phyloP scores from a whole-genome alignment of 2,329 filamentous ascomycete species.

The Apiospora phragmitis region DNA sequence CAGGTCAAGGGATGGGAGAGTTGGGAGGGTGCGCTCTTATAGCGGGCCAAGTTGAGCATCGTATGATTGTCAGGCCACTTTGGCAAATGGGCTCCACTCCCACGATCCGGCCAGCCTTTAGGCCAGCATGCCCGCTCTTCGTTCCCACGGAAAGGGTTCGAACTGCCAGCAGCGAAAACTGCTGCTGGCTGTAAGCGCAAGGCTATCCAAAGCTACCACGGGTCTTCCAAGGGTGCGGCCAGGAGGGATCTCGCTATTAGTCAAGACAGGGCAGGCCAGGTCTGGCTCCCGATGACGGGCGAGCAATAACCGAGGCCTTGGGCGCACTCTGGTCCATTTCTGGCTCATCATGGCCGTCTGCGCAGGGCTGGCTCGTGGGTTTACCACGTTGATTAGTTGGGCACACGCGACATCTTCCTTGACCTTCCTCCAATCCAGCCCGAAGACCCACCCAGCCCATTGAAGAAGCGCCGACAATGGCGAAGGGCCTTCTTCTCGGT shows the following conservation, averaged over 20 bases:
- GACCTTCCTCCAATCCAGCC: slow-evolving; percentile 2
- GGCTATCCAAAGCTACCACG: background rate
- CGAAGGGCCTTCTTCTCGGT: slow-evolving; percentile 4
- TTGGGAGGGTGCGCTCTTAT: slow-evolving; percentile 1
- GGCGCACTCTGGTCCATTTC: background rate
- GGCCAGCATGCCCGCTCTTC: background rate
- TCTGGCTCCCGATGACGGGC: background rate
- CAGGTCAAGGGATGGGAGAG: background rate
- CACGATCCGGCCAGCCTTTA: background rate
- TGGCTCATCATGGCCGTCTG: background rate
- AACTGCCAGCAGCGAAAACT: background rate
- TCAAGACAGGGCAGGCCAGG: background rate
- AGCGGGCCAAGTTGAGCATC: background rate
- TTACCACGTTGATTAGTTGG: background rate
- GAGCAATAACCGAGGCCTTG: slow-evolving; percentile 6
- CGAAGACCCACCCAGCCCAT: slow-evolving; percentile 1
- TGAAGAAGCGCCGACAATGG: slow-evolving; percentile 8
- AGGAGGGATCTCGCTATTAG: background rate
- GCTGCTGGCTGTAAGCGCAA: too few species aligned
- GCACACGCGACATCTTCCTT: slow-evolving; percentile 7
- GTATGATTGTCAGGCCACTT: slow-evolving; percentile 4
- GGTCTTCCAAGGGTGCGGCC: background rate
- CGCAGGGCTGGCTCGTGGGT: background rate
- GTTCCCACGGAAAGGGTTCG: background rate
- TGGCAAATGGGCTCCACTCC: background rate